Evolutionary conservation across 768 basidiomycete species (phyloP), one percentile per base, ranked within the genome.

Genomic region (Dacryopinax spathularia): DNA sequence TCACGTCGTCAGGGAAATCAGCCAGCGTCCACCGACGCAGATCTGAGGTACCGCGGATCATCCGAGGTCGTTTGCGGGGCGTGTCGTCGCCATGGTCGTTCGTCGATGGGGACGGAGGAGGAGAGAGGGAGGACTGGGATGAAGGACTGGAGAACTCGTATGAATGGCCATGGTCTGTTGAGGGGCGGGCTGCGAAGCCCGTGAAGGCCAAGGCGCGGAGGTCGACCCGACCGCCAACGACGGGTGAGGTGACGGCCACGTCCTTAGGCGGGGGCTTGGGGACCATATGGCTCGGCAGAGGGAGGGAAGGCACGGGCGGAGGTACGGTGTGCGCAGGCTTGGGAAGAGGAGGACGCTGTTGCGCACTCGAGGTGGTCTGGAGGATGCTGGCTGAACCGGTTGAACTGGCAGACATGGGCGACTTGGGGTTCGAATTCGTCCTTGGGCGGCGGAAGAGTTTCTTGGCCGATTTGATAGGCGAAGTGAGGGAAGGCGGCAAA

Each of bases 21-120:
- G 48, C 48, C 25, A 56, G 48, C 48, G 48, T 56, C 48, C 48
- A 56, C 29, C 48, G 48, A 7, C 48, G 48, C 48, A 56, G 48
- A 29, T 56, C 48, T 9, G 48, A 56, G 3, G 48, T 56, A 29
- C 48, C 48, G 48, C 48, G 48, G 5, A 56, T 56, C 48, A 56
- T 56, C 5, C 48, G 22, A 5, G 48, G 48, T 10, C 48, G 48
- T 29, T 9, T 56, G 25, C 48, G 48, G 15, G 48, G 48, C 3
- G 48, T 29, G 48, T 56, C 48, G 10, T 56, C 13, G 13, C 48
- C 48, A 29, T 56, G 48, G 15, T 56, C 48, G 48, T 56, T 29
- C 25, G 31, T 22, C 15, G 48, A 56, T 22, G 48, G 48, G 3
- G 48, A 56, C 3, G 48, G 48, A 3, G 48, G 48, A 10, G 48